Base-by-base conservation (phyloP, 148 eudicot genomes). In the Persicaria tinctoria region DNA sequence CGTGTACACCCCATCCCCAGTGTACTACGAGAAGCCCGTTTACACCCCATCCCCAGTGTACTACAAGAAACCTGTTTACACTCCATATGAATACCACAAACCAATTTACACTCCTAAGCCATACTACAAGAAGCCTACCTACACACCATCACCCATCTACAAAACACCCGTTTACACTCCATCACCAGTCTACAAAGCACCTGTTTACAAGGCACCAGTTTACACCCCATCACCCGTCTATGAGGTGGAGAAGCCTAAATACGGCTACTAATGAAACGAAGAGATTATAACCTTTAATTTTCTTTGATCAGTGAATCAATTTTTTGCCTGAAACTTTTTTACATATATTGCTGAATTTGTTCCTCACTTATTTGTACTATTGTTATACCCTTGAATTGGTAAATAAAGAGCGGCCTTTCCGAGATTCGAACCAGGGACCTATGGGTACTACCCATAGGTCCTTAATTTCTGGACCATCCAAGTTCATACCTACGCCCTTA, bases 181-280 rank as follows among this genome's bases (percentile, higher is more conserved):
- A 38, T 27, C 50, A 5, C 72, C 72, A 0, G 7, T 68, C n/a
- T 32, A 68, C 72, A 69, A 69, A 17, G 18, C 16, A 6, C 47
- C 71, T 1, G 71, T 69, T 8, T 44, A 69, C 73, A 69, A 69
- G 47, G 17, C 73, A 69, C 73, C 73, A 14, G 27, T 45, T 46
- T 69, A 69, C 50, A 32, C 48, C 17, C 48, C 73, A 69, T 38
- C 46, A 23, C 27, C 27, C 27, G 1, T 23, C 27, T 23, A 23
- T 1, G 27, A 23, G 27, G 41, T 32, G 3, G 41, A 32, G 41
- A 62, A 62, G 14, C 48, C 71, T 7, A 46, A 32, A 68, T 41
- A 68, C 16, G 45, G 5, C 8, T 27, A 68, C 73, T 69, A 8
- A 32, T 1, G 60, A 55, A 16, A 55, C 14, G 5, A 55, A 4